Conservation (phyloP, 106 monocot genomes). For the Dendrobium catenatum region DNA sequence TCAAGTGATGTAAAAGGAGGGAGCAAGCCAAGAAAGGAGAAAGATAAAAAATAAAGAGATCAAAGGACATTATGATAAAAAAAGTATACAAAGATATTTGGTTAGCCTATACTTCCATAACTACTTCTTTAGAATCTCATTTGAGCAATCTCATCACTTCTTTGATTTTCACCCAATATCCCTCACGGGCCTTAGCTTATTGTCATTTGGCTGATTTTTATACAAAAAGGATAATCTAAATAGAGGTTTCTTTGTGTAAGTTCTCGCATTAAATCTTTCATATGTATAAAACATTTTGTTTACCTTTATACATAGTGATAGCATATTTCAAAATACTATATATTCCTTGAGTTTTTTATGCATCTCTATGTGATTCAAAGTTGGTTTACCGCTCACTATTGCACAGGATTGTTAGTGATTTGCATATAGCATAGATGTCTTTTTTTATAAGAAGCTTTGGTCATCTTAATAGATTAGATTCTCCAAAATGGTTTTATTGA, state of each 20-base stretch:
- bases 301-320: background rate
- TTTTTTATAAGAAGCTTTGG: background rate
- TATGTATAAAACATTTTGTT: background rate
- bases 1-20: too few species aligned
- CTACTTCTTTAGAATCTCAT: too few species aligned
- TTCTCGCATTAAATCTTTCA: background rate
- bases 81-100: too few species aligned
- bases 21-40: too few species aligned
- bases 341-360: background rate
- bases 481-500: background rate
- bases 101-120: too few species aligned
- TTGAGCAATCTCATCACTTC: background rate
- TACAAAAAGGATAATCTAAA: background rate
- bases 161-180: background rate
- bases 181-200: background rate
- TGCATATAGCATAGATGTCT: background rate
- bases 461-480: background rate
- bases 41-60: too few species aligned
- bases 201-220: background rate
- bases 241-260: background rate
- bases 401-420: background rate
- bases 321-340: background rate
- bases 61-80: too few species aligned
- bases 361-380: background rate
- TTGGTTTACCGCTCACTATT: background rate